Percentiles rank a stretch among this genome's conserved stretches.
Conservation (phyloP, 2,329 filamentous ascomycete genomes). For the Nemania diffusa region DNA sequence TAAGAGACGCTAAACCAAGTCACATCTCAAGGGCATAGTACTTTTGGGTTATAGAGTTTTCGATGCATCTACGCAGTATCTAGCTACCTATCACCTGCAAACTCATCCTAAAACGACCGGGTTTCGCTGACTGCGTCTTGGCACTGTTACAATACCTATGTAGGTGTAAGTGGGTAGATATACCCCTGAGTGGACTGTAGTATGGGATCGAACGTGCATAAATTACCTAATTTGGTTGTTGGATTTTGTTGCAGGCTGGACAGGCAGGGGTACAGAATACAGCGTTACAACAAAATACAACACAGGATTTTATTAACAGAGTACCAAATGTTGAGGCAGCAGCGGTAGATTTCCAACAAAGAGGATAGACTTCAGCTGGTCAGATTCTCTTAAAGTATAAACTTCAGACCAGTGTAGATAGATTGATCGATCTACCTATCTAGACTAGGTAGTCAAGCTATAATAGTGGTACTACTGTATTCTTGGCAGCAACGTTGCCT, state of each 20-base stretch:
- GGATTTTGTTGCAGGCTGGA: neutral
- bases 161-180: too few relatives aligned
- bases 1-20: too few relatives aligned
- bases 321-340: neutral
- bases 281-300: neutral
- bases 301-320: neutral
- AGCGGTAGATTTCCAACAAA: neutral
- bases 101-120: too few relatives aligned
- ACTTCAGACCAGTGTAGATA: too few relatives aligned
- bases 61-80: too few relatives aligned
- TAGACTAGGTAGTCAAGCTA: neutral
- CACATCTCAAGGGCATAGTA: too few relatives aligned
- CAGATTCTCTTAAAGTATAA: neutral
- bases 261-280: neutral
- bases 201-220: neutral
- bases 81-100: too few relatives aligned
- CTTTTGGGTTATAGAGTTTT: too few relatives aligned
- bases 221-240: neutral
- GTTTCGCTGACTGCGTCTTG: too few relatives aligned
- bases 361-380: neutral
- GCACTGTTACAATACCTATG: too few relatives aligned
- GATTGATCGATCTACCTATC: too few relatives aligned
- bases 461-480: neutral
- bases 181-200: neutral
- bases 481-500: slow-evolving; percentile 2